Evolutionary conservation across 805 yeast species (phyloP).

Genomic region (Candida gorgasii): DNA sequence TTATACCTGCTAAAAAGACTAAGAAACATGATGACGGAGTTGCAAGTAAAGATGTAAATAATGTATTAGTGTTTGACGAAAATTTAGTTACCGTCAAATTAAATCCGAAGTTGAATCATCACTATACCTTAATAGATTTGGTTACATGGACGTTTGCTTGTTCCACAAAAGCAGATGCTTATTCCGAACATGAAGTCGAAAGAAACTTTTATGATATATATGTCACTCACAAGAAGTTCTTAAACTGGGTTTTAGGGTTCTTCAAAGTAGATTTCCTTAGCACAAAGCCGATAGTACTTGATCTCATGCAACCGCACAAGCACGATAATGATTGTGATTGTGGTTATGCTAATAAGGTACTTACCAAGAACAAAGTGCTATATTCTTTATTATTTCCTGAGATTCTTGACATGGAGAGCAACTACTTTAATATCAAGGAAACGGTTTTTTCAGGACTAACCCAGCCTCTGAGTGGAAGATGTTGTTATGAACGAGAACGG

Average conservation of each 20-base stretch:
- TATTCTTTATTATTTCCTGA: neutral
- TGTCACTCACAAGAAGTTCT: neutral
- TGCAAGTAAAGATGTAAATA: neutral
- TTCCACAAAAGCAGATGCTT: constrained; percentile 17
- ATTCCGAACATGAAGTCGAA: neutral
- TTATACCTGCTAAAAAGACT: constrained; percentile 1
- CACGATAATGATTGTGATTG: neutral
- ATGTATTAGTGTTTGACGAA: constrained; percentile 32
- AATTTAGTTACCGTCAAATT: constrained; percentile 24
- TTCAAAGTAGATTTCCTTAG: neutral
- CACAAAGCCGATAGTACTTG: neutral
- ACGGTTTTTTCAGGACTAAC: neutral
- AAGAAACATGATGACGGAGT: neutral
- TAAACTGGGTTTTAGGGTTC: constrained; percentile 5
- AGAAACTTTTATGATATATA: constrained; percentile 2
- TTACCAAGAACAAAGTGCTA: too few species aligned
- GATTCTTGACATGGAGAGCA: neutral
- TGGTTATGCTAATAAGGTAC: too few species aligned
- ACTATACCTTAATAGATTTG: constrained; percentile 31
- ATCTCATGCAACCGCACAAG: neutral
- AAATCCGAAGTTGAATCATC: constrained; percentile 19
- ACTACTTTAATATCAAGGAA: neutral
- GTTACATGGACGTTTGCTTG: constrained; percentile 39
- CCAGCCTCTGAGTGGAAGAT: constrained; percentile 14
- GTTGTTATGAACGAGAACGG: constrained; percentile 29